A percentile compares a stretch with the other conserved stretches of the same genome.
Evolutionary conservation across 2,329 filamentous ascomycete species (phyloP).

Genomic region (Clarireedia monteithiana): DNA sequence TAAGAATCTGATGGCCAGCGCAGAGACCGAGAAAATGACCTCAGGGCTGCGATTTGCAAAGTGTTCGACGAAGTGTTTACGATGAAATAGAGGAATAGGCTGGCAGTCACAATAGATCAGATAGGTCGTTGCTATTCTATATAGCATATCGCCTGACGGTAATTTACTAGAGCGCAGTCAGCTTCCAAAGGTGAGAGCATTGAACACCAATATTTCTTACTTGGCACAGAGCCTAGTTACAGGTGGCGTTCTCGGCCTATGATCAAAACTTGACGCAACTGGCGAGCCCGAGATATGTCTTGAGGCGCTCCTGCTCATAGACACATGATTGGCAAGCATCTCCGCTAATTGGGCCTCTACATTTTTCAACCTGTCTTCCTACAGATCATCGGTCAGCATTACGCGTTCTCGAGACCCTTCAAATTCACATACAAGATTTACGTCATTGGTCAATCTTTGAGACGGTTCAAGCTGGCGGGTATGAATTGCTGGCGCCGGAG

Average conservation of each 20-base stretch:
- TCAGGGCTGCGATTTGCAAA: slow-evolving; percentile 33
- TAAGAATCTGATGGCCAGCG: slow-evolving; percentile 37
- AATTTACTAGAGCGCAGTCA: slow-evolving; percentile 21
- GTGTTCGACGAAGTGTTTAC: slow-evolving; percentile 33
- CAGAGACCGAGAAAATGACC: slow-evolving; percentile 31
- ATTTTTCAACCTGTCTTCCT: slow-evolving; percentile 25
- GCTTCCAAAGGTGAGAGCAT: neutral
- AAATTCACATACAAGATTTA: neutral
- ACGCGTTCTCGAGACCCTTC: neutral
- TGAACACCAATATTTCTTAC: neutral
- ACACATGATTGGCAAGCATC: slow-evolving; percentile 20
- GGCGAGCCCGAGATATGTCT: slow-evolving; percentile 4
- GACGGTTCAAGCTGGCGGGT: neutral
- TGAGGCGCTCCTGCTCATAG: slow-evolving; percentile 10
- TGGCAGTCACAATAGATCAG: slow-evolving; percentile 42
- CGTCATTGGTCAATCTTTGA: slow-evolving; percentile 1
- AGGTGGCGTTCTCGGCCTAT: neutral
- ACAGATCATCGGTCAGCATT: neutral
- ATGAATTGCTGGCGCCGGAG: neutral
- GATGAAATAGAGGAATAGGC: slow-evolving; percentile 39
- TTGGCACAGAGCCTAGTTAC: slow-evolving; percentile 9
- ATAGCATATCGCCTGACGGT: slow-evolving; percentile 33
- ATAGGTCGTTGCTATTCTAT: slow-evolving; percentile 35
- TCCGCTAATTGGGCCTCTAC: slow-evolving; percentile 26
- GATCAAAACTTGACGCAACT: neutral